Evolutionary conservation across 176 grass and related monocot genomes (phyloP).

Genomic region (Guadua angustifolia): DNA sequence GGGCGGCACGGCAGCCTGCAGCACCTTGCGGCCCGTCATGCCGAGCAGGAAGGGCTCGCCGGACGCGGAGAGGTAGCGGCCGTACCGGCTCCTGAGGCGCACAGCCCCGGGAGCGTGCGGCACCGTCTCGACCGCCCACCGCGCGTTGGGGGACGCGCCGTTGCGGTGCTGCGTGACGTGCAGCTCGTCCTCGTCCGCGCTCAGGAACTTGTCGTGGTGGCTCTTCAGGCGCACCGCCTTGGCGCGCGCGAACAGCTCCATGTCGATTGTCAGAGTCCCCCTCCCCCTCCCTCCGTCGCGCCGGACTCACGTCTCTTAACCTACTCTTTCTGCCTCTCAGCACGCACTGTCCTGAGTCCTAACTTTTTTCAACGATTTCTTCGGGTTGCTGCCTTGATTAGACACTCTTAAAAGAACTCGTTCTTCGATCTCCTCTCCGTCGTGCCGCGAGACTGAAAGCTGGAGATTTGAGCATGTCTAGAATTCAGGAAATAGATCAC

Average conservation of each 20-base stretch:
- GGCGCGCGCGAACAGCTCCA: constrained; percentile 81
- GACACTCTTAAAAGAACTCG: no score
- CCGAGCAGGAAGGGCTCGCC: constrained; percentile 73
- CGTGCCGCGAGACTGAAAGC: no score
- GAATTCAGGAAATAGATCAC: no score
- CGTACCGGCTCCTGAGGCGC: constrained; percentile 63
- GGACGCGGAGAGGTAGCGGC: constrained; percentile 83
- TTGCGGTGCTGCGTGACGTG: constrained; percentile 73
- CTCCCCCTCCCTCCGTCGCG: neutral
- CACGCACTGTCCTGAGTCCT: neutral
- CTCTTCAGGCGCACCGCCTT: constrained; percentile 84
- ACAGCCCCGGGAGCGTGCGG: constrained; percentile 21
- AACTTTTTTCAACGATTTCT: no score
- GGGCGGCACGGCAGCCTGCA: constrained; percentile 48
- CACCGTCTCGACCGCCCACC: constrained; percentile 74
- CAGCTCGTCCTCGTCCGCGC: constrained; percentile 87
- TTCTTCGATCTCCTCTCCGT: no score
- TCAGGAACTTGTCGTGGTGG: constrained; percentile 87
- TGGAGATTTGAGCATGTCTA: no score
- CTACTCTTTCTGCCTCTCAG: no score
- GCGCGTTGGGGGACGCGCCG: constrained; percentile 54
- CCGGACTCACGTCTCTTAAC: no score
- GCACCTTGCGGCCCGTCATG: constrained; percentile 74
- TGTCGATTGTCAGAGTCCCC: no score
- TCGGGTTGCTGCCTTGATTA: no score